These are phyloP conservation scores for Nicotiana tomentosiformis DNA, from an alignment of 257 asterid species.

Conservation along the genomic window DNA sequence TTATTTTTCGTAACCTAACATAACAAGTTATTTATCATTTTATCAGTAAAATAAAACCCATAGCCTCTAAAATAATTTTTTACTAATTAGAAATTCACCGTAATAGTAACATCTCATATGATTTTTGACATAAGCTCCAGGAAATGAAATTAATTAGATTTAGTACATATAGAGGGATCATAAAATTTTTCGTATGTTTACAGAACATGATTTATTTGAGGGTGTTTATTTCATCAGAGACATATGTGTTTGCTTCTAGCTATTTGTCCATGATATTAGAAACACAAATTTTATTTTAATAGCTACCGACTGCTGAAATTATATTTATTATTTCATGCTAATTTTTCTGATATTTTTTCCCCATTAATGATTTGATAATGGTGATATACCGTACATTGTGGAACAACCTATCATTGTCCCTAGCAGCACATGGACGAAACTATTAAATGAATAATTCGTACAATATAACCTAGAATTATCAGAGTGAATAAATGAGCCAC, in stretches of 20 bases:
- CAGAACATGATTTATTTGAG: no score
- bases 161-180: background rate
- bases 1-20: no score
- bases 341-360: background rate
- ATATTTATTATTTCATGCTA: background rate
- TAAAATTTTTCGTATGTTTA: no score
- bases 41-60: background rate
- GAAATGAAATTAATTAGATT: background rate
- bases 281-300: no score
- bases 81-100: background rate
- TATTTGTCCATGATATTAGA: no score
- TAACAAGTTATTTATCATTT: background rate
- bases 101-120: background rate
- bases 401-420: background rate
- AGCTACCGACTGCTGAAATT: background rate
- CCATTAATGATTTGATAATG: background rate
- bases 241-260: no score
- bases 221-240: no score
- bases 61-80: background rate
- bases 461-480: no score
- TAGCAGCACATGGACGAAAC: background rate
- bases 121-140: background rate
- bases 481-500: background rate
- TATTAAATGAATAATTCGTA: background rate
- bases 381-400: background rate